Evolutionary conservation across 2,329 filamentous ascomycete species (phyloP), one percentile per base, ranked within the genome.

Genomic region (Xylariaceae sp.): DNA sequence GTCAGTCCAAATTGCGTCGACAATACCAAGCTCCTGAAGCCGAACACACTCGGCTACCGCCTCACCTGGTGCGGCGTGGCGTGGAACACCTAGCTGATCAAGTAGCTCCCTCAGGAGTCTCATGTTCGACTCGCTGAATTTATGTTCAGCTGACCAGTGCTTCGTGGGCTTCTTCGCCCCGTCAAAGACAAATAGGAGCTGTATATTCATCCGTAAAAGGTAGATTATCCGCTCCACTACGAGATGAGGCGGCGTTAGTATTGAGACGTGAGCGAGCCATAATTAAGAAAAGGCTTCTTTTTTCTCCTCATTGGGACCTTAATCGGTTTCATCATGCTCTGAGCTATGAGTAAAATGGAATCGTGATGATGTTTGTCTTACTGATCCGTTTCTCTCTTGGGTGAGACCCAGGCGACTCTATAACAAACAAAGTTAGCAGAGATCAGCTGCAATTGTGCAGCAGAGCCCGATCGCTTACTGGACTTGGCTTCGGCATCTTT

Each of bases 141-240:
- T 70, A 69, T 53, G 67, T 9, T 42, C 32, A 1, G 30, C 8
- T 1, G 54, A 53, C 18, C 53, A 58, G 10, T 44, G 22, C 32
- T 58, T 61, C 6, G 42, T 41, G 1, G 58, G 74, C 15, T 74
- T 71, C 9, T 75, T 68, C 9, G 69, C 65, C 0, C 80, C 79
- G 53, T 83, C 80, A 56, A 80, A 80, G 2, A 83, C 74, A 52
- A 82, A 80, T 6, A 81, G 59, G 1, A 78, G 69, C 39, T 79
- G 72, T 5, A 83, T 53, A 13, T 63, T 63, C 59, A 63, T 61
- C 30, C 60, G 75, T 15, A 79, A 73, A 5, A 77, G 69, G 18
- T 72, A 71, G 22, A 79, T 68, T 1, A 81, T 70, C 4, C 73
- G 70, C 46, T 60, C 59, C 53, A 63, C 56, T 58, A 15, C 18